A percentile compares a stretch with the other conserved stretches of the same genome.
Evolutionary conservation across 108 stramenopile genomes (phyloP).

Genomic region (Seminavis robusta): DNA sequence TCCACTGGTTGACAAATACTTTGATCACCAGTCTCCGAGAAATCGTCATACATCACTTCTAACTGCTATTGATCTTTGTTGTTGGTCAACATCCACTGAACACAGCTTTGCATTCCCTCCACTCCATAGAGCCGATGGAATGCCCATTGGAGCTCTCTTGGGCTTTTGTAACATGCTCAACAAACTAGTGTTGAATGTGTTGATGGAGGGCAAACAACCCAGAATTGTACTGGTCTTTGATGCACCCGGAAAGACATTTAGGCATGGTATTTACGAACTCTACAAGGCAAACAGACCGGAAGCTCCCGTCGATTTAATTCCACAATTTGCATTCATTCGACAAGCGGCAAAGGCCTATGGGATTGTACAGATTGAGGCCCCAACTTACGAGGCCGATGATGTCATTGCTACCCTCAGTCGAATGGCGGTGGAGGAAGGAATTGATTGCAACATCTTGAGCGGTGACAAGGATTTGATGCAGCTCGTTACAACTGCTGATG

Average conservation of each 20-base stretch:
- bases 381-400: conserved; percentile 87
- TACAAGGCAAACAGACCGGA: conserved; percentile 84
- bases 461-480: conserved; percentile 93
- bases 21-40: no score
- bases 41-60: no score
- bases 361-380: conserved; percentile 62
- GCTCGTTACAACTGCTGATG: conserved; percentile 46
- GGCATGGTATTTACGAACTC: conserved; percentile 68
- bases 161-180: conserved; percentile 90
- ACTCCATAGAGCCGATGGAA: conserved; percentile 79
- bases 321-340: conserved; percentile 75
- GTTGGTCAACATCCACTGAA: no score
- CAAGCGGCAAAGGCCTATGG: conserved; percentile 83
- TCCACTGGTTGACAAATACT: no score
- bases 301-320: conserved; percentile 79
- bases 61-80: no score
- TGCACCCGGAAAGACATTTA: conserved; percentile 55
- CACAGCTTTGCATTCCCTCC: conserved; percentile 86
- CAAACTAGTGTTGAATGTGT: conserved; percentile 54
- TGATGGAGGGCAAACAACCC: conserved; percentile 58
- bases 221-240: conserved; percentile 83
- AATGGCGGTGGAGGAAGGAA: conserved; percentile 56
- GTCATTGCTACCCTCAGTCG: conserved; percentile 81
- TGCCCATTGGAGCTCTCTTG: conserved; percentile 77
- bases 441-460: conserved; percentile 67